Evolutionary conservation across 352 stramenopile genomes (phyloP).

Genomic region (Thalassiosira oceanica): DNA sequence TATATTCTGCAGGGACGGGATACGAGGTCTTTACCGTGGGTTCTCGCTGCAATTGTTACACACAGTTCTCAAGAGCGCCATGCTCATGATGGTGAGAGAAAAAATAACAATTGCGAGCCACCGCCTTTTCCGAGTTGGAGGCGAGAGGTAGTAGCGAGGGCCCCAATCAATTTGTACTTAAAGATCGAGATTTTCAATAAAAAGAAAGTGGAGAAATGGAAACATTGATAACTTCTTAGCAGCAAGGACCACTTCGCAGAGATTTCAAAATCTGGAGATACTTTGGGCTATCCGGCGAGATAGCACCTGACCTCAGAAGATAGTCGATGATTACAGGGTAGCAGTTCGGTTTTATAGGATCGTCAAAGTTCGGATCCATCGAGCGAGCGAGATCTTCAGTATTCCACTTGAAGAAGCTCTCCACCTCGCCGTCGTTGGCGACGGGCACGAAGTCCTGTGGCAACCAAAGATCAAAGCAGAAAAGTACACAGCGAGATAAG

Average conservation of each 20-base stretch:
- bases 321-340: slow-evolving; percentile 80
- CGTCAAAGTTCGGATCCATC: slow-evolving; percentile 54
- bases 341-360: slow-evolving; percentile 83
- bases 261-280: slow-evolving; percentile 76
- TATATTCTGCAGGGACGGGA: slow-evolving; percentile 54
- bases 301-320: slow-evolving; percentile 58
- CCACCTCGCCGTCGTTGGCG: slow-evolving; percentile 81
- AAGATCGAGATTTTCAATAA: too few species aligned
- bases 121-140: slow-evolving; percentile 10
- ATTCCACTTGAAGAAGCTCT: slow-evolving; percentile 78
- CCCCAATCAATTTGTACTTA: too few species aligned
- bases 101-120: slow-evolving; percentile 47
- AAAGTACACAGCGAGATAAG: slow-evolving; percentile 72
- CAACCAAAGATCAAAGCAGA: slow-evolving; percentile 80
- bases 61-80: slow-evolving; percentile 73
- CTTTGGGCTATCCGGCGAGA: slow-evolving; percentile 68
- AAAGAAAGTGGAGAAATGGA: too few species aligned
- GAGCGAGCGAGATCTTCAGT: slow-evolving; percentile 64
- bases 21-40: slow-evolving; percentile 65
- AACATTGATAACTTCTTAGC: too few species aligned
- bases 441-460: slow-evolving; percentile 71
- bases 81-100: slow-evolving; percentile 79
- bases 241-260: slow-evolving; percentile 70
- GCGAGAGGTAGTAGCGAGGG: not conserved
- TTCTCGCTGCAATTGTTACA: slow-evolving; percentile 73